Base-by-base conservation (phyloP, 192 early-diverging fungal species). In the Chytriomyces confervae region DNA sequence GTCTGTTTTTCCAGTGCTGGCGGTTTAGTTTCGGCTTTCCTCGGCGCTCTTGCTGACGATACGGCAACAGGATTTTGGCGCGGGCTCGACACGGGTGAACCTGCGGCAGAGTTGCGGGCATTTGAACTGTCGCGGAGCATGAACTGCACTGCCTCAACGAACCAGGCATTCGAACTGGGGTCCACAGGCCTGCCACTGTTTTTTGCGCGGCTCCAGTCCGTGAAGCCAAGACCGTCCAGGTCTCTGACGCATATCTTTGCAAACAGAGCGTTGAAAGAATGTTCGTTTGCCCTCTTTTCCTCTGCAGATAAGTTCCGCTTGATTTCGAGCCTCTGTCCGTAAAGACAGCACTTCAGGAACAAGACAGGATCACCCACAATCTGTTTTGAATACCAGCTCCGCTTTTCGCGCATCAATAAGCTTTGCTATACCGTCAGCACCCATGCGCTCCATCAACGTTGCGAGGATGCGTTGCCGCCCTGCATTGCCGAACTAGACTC, bases 401-500 rank as follows among this genome's bases (percentile, higher is more conserved):
- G 16, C 13, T 23, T 53, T 50, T 7, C 69, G 69, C 46, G 69
- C 69, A 7, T 53, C 69, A 61, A 71, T 71, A 18, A 71, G 50
- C 24, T n/a, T 8, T 8, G 69, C 53, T 13, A 50, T 50, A 1
- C 23, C 20, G n/a, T 60, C 50, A 18, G 50, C 50, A 8, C 24
- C 48, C 53, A 20, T 20, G 53, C 53, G 53, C 16, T 45, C 49
- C 6, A 71, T 16, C 7, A 71, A 27, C 50, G 69, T 44, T 3
- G 69, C 49, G 16, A 71, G 69, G 27, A 71, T 71, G 46, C 69
- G 69, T 6, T 71, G 69, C 7, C 69, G 49, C 16, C 66, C 66
- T 8, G 36, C 5, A 11, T 46, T 46, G 48, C n/a, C 66, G 62
- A 9, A 27, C 8, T 27, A 46, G 20, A 46, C 66, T 23, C 16